Conservation (phyloP, 2,329 filamentous ascomycete species). For the Aspergillus persii region DNA sequence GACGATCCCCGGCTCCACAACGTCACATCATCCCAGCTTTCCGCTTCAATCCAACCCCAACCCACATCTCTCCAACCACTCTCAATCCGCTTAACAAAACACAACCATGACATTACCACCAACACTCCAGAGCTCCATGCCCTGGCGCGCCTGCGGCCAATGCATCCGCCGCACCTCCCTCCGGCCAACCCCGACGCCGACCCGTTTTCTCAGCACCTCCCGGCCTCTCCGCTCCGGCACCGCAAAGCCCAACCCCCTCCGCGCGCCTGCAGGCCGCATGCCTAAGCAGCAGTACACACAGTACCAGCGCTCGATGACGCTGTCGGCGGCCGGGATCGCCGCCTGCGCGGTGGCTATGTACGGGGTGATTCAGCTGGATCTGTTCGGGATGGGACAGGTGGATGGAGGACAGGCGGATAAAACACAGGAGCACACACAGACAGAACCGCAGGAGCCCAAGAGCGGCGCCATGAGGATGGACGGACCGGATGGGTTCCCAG, state of each 20-base stretch:
- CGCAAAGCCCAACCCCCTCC: slow-evolving; percentile 30
- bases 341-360: slow-evolving; percentile 42
- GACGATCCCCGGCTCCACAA: background rate
- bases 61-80: background rate
- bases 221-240: slow-evolving; percentile 19
- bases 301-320: slow-evolving; percentile 30
- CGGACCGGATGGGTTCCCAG: slow-evolving; percentile 38
- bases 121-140: slow-evolving; percentile 10
- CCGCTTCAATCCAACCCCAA: background rate
- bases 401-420: slow-evolving; percentile 4
- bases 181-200: slow-evolving; percentile 8
- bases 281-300: slow-evolving; percentile 25
- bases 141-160: slow-evolving; percentile 29
- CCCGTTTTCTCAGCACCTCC: slow-evolving; percentile 28
- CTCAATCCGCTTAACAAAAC: background rate
- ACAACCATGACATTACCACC: slow-evolving; percentile 12
- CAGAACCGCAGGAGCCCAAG: background rate
- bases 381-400: slow-evolving; percentile 25
- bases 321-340: slow-evolving; percentile 39
- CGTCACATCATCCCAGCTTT: slow-evolving; percentile 1
- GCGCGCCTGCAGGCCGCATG: slow-evolving; percentile 16
- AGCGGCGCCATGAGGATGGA: slow-evolving; percentile 38
- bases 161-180: slow-evolving; percentile 18
- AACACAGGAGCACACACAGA: slow-evolving; percentile 10
- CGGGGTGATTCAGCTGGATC: slow-evolving; percentile 38